These are phyloP conservation scores for Pichia cactophila DNA, from an alignment of 1,139 yeast genomes.

Conservation along the genomic window DNA sequence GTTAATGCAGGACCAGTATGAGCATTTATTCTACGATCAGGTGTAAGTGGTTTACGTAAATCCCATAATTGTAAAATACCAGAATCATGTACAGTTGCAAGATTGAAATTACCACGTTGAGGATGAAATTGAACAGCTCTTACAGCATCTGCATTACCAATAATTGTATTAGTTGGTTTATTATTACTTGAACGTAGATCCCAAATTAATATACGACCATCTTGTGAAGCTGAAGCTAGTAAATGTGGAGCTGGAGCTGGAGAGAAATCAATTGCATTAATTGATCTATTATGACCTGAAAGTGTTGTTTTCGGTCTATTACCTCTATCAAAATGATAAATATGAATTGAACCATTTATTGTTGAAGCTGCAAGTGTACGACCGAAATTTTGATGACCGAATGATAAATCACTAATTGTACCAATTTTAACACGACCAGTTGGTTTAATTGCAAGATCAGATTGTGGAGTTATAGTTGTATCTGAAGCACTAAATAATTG, in stretches of 20 bases:
- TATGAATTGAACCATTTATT: conserved; percentile 42
- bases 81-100: conserved; percentile 79
- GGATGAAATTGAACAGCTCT: conserved; percentile 56
- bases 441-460: conserved; percentile 29
- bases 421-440: conserved; percentile 35
- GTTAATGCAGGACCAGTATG: conserved; percentile 91
- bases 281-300: conserved; percentile 71
- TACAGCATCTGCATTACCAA: conserved; percentile 56
- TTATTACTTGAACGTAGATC: conserved; percentile 55
- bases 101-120: conserved; percentile 34
- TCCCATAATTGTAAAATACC: conserved; percentile 88
- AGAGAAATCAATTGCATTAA: conserved; percentile 71
- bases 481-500: conserved; percentile 40
- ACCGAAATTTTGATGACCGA: conserved; percentile 38
- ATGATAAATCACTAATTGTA: conserved; percentile 40
- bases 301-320: conserved; percentile 40
- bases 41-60: conserved; percentile 47
- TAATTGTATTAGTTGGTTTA: conserved; percentile 42
- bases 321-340: conserved; percentile 39
- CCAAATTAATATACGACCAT: conserved; percentile 84
- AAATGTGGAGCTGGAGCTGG: conserved; percentile 44
- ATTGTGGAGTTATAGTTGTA: conserved; percentile 29
- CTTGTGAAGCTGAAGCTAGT: conserved; percentile 82
- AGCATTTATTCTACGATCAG: conserved; percentile 73
- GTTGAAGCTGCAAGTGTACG: conserved; percentile 42